Percentiles rank a stretch among this genome's conserved stretches.
These are phyloP conservation scores for Thalassiosira exigua DNA, from an alignment of 352 stramenopile genomes.

Conservation along the genomic window DNA sequence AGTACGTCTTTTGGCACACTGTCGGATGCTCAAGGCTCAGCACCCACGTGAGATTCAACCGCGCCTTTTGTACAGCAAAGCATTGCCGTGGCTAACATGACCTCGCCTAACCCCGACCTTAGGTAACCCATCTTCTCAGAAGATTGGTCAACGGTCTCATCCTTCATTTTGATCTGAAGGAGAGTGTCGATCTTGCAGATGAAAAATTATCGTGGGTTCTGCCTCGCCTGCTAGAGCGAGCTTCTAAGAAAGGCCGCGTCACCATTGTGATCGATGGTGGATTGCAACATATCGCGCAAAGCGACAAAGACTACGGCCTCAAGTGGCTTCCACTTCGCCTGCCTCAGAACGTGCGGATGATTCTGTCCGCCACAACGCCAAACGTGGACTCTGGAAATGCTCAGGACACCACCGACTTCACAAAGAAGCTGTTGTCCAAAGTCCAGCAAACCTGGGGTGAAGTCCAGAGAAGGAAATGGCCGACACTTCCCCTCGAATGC, in stretches of 20 bases:
- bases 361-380: slow-evolving; percentile 55
- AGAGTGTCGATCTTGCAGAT: slow-evolving; percentile 87
- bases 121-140: slow-evolving; percentile 88
- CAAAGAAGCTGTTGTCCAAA: slow-evolving; percentile 24
- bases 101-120: too few species aligned
- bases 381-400: slow-evolving; percentile 17
- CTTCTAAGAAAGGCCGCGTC: slow-evolving; percentile 89
- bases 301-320: slow-evolving; percentile 89
- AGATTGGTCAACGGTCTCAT: slow-evolving; percentile 90
- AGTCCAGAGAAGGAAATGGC: slow-evolving; percentile 44
- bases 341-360: slow-evolving; percentile 89
- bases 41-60: too few species aligned
- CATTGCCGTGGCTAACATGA: too few species aligned
- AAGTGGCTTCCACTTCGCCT: slow-evolving; percentile 91
- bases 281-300: slow-evolving; percentile 87
- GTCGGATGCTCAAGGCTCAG: slow-evolving; percentile 90
- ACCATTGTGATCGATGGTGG: slow-evolving; percentile 90
- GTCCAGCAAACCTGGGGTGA: slow-evolving; percentile 24
- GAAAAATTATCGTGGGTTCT: slow-evolving; percentile 91
- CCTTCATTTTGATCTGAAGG: slow-evolving; percentile 90
- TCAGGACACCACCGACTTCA: slow-evolving; percentile 28
- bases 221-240: slow-evolving; percentile 89
- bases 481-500: slow-evolving; percentile 14
- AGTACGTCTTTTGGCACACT: slow-evolving; percentile 91
- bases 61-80: too few species aligned